Base-by-base conservation (phyloP, 805 yeast genomes). In the Starmerella bombicola region DNA sequence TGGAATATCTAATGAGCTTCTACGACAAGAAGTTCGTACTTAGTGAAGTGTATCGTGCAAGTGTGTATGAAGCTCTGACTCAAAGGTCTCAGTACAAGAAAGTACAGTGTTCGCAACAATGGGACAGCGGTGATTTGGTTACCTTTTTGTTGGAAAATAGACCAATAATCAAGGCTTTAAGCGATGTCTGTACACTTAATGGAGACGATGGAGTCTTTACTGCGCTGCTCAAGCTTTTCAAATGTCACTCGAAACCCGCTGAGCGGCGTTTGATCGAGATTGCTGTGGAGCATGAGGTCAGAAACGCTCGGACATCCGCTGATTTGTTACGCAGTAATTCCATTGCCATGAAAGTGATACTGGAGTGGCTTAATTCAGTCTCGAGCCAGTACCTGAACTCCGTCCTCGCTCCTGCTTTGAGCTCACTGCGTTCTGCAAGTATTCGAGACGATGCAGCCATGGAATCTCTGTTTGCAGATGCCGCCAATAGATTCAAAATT, bases 151-250 rank as follows among this genome's bases (percentile, higher is more conserved):
- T 35, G 15, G 30, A 35, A 3, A 33, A 40, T 15, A 13, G 9
- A 17, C 44, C 39, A 13, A 35, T 40, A 6, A 16, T 40, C 15
- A 23, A 13, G 13, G 37, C 40, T 4, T 21, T 40, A 9, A 37
- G 44, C 24, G 44, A 40, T 21, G 44, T 40, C 12, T 40, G 44
- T 25, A 30, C 40, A 9, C 19, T 40, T 3, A 26, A 32, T 13
- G 44, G 37, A 5, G 35, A 33, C 19, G 37, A 37, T 19, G 15
- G 26, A 3, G 6, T 40, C n/a, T 25, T 33, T 4, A 3, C 20
- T 3, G 25, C 37, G 3, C 26, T 40, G 28, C 10, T 40, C 3
- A 24, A 40, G 23, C 37, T 40, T 2, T 40, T 40, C 30, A 4
- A 17, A 9, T 15, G 33, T 21, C 25, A 39, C 30, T 28, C 38